Base-by-base conservation (phyloP, 2,329 filamentous ascomycete species). In the Ophiostoma sp. region DNA sequence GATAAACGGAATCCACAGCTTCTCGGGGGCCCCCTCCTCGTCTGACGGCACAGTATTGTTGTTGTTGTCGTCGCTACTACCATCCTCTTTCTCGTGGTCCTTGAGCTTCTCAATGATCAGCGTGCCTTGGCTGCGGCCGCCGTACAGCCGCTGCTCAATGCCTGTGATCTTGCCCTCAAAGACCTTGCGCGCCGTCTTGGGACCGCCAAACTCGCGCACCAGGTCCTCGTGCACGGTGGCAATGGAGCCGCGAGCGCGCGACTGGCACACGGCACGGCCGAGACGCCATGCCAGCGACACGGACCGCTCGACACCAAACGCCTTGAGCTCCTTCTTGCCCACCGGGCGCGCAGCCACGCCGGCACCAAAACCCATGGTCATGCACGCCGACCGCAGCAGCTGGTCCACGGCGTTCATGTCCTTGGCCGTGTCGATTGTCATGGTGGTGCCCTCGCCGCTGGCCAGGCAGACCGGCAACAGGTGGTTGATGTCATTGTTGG, bases 111-210 rank as follows among this genome's bases (percentile, higher is more conserved):
- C 75, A 44, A 77, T 75, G 52, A 76, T 73, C 8, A 77, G 70
- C 41, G 78, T 67, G 10, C 84, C 84, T 71, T 84, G 82, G 1
- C 82, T 80, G 73, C 85, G 82, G 4, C 84, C 83, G 75, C 82
- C 82, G 74, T 80, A 80, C 20, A 86, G 74, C 13, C 80, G 76
- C 52, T 83, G 77, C 74, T 86, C 83, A 0, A 86, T 83, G 10
- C 79, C 79, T 20, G 83, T 77, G 71, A 86, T 85, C 76, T 86
- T 86, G 33, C 84, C 84, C 65, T 81, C 78, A 76, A 83, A 85
- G 13, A 86, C 75, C 48, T 85, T 79, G 72, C 80, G 81, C 0
- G 83, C 84, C 2, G 79, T 79, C 23, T 79, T 78, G 1, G 77
- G 73, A 0, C 83, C 83, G 20, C 83, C 83, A 54, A 81, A 81